Evolutionary conservation across 257 asterid species (phyloP).

Genomic region (Misopates orontium): DNA sequence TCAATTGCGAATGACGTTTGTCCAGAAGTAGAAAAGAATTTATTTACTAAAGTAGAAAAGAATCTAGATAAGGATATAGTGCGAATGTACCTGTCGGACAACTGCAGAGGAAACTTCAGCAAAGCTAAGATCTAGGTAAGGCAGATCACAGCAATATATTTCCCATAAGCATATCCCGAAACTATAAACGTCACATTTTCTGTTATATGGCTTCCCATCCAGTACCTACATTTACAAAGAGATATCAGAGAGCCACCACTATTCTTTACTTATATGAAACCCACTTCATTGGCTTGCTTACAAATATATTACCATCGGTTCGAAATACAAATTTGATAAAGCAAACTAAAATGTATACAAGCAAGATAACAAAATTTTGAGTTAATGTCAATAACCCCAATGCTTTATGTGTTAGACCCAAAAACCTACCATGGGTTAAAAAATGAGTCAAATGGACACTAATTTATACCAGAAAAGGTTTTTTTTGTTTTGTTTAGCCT

Average conservation of each 20-base stretch:
- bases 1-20: neutral
- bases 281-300: neutral
- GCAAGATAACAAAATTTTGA: no score
- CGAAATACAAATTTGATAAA: no score
- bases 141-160: conserved; percentile 91
- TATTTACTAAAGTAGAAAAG: no score
- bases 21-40: neutral
- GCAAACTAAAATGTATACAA: no score
- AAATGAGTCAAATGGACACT: no score
- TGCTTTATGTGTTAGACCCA: no score
- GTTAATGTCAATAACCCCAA: no score
- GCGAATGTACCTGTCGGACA: conserved; percentile 69
- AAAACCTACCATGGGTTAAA: no score
- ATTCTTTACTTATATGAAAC: neutral
- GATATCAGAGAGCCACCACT: neutral
- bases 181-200: conserved; percentile 95
- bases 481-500: no score
- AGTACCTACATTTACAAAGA: conserved; percentile 53
- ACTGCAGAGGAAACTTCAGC: conserved; percentile 95
- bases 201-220: conserved; percentile 90
- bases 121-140: conserved; percentile 78
- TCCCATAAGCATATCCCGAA: conserved; percentile 95
- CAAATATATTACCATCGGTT: neutral
- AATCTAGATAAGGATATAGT: neutral
- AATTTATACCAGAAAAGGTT: no score